A percentile compares a stretch with the other conserved stretches of the same genome.
phyloP scores from a whole-genome alignment of 805 yeast genomes.

The Zygoascus bituminiphila region DNA sequence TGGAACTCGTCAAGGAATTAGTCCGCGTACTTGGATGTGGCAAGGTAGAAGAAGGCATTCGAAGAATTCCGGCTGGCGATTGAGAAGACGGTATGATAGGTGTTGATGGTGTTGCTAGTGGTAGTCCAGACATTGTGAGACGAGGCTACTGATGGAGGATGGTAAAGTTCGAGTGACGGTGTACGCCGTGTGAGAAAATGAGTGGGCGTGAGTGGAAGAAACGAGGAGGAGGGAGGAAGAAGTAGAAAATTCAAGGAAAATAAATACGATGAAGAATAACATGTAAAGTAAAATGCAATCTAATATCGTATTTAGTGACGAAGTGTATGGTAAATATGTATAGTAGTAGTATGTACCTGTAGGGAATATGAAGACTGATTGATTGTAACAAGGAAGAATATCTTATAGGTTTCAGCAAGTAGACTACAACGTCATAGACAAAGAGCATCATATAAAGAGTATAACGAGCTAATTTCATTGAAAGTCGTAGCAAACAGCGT shows the following conservation, averaged over 20 bases:
- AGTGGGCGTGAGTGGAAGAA: too few relatives aligned
- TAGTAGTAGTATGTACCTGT: too few relatives aligned
- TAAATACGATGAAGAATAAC: too few relatives aligned
- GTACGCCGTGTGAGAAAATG: background rate
- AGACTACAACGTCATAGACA: too few relatives aligned
- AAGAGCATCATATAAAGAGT: too few relatives aligned
- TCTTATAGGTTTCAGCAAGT: too few relatives aligned
- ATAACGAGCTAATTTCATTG: too few relatives aligned
- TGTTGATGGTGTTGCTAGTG: slow-evolving; percentile 9
- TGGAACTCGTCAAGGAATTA: background rate
- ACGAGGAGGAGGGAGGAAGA: background rate
- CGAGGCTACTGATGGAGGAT: background rate
- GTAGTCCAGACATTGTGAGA: slow-evolving; percentile 1
- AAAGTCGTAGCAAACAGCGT: too few relatives aligned
- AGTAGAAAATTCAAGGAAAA: too few relatives aligned
- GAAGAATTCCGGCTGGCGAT: slow-evolving; percentile 30
- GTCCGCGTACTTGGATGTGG: slow-evolving; percentile 20
- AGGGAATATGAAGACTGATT: too few relatives aligned
- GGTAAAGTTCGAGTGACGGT: background rate
- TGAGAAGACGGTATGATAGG: slow-evolving; percentile 21
- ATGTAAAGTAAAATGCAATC: too few relatives aligned
- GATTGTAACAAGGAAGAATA: too few relatives aligned
- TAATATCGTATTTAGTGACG: background rate
- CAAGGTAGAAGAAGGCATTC: slow-evolving; percentile 29
- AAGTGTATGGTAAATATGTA: background rate